phyloP scores from a whole-genome alignment of 2,329 filamentous ascomycete genomes.

The Monosporascus sp. region DNA sequence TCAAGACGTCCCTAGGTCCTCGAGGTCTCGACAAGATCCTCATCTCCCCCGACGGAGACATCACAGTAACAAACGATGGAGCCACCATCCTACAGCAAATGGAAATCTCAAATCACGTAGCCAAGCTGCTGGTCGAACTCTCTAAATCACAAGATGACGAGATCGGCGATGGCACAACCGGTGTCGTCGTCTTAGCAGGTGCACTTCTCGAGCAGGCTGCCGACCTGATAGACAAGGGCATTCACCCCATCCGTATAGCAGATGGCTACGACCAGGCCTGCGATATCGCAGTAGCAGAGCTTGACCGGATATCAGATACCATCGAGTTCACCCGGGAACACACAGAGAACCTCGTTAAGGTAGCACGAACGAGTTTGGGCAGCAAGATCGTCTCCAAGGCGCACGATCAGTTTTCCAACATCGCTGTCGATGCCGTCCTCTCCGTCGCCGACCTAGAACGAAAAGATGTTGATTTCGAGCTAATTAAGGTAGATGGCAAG shows the following conservation, averaged over 20 bases:
- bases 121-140: slow-evolving; percentile 91
- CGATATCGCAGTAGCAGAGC: slow-evolving; percentile 87
- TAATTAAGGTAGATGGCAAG: slow-evolving; percentile 99
- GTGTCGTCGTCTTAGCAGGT: slow-evolving; percentile 92
- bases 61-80: slow-evolving; percentile 98
- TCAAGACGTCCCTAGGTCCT: slow-evolving; percentile 93
- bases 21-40: slow-evolving; percentile 98
- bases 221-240: slow-evolving; percentile 98
- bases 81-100: slow-evolving; percentile 97
- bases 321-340: slow-evolving; percentile 79
- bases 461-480: slow-evolving; percentile 96
- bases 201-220: slow-evolving; percentile 94
- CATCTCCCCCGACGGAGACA: slow-evolving; percentile 97
- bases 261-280: slow-evolving; percentile 98
- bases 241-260: slow-evolving; percentile 96
- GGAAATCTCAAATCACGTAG: slow-evolving; percentile 98
- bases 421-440: slow-evolving; percentile 93
- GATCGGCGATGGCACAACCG: slow-evolving; percentile 96
- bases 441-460: slow-evolving; percentile 94
- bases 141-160: slow-evolving; percentile 99
- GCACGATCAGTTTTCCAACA: slow-evolving; percentile 95
- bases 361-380: slow-evolving; percentile 90
- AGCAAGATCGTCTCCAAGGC: slow-evolving; percentile 99
- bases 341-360: slow-evolving; percentile 83
- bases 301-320: slow-evolving; percentile 88